Conservation (phyloP, 2,329 filamentous ascomycete genomes). For the Grosmannia huntii region DNA sequence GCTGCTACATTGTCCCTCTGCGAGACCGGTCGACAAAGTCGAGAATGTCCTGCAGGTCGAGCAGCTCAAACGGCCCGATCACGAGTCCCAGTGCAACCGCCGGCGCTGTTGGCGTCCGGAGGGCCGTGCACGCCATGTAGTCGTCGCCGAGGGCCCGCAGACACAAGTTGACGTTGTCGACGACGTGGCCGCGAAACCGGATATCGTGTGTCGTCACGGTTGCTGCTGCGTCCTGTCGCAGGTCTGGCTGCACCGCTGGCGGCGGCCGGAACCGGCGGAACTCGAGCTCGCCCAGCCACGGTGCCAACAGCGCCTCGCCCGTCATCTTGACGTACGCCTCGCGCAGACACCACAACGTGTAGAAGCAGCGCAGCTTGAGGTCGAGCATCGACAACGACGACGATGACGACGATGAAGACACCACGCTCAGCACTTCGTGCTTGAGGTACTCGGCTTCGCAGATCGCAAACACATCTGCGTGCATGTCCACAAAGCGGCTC, state of each 20-base stretch:
- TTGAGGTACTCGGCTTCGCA: slow-evolving; percentile 52
- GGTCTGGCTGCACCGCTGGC: slow-evolving; percentile 13
- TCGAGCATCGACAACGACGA: slow-evolving; percentile 25
- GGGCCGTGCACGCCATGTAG: slow-evolving; percentile 42
- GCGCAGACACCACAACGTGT: slow-evolving; percentile 65
- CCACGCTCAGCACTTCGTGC: slow-evolving; percentile 19
- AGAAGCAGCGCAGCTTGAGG: slow-evolving; percentile 56
- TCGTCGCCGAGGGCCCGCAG: slow-evolving; percentile 31
- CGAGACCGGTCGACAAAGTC: slow-evolving; percentile 19
- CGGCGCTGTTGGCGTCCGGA: slow-evolving; percentile 26
- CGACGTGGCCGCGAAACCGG: slow-evolving; percentile 23
- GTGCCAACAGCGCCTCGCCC: slow-evolving; percentile 61
- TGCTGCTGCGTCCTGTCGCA: slow-evolving; percentile 19
- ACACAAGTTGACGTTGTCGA: slow-evolving; percentile 29
- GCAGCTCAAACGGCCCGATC: slow-evolving; percentile 26
- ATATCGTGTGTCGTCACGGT: slow-evolving; percentile 24
- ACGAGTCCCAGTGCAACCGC: slow-evolving; percentile 25
- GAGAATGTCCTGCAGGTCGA: slow-evolving; percentile 33
- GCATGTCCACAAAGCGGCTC: slow-evolving; percentile 55
- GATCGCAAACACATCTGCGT: slow-evolving; percentile 55
- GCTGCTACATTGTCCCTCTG: not conserved
- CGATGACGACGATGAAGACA: not conserved
- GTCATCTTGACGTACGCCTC: slow-evolving; percentile 78
- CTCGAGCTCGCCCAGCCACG: slow-evolving; percentile 59
- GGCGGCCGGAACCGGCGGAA: slow-evolving; percentile 53